These are phyloP conservation scores for Mortierella sp. DNA, from an alignment of 371 early-diverging fungal genomes.

Conservation along the genomic window DNA sequence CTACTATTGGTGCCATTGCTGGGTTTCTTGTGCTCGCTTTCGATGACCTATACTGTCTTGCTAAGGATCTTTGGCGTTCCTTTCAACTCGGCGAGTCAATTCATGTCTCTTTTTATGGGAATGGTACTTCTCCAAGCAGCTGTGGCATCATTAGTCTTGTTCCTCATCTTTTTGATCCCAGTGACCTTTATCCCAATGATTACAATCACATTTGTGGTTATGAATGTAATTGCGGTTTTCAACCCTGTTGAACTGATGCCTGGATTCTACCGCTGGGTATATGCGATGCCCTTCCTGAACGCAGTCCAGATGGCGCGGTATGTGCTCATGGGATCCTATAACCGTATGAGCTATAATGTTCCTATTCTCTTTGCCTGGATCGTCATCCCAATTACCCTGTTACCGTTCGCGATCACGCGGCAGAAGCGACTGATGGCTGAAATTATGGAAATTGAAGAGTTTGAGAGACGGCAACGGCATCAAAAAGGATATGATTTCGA, in stretches of 20 bases:
- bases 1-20: slow-evolving; percentile 21
- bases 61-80: slow-evolving; percentile 42
- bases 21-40: slow-evolving; percentile 23
- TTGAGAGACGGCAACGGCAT: slow-evolving; percentile 15
- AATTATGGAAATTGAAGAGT: slow-evolving; percentile 17
- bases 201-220: slow-evolving; percentile 51
- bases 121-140: slow-evolving; percentile 42
- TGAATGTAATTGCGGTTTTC: slow-evolving; percentile 56
- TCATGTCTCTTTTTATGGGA: slow-evolving; percentile 32
- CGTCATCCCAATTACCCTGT: slow-evolving; percentile 27
- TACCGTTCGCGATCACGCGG: slow-evolving; percentile 45
- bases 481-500: slow-evolving; percentile 8
- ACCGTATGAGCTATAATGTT: slow-evolving; percentile 32
- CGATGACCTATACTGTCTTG: slow-evolving; percentile 36
- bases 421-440: slow-evolving; percentile 33
- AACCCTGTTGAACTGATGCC: slow-evolving; percentile 51
- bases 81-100: slow-evolving; percentile 31
- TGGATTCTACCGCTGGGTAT: slow-evolving; percentile 40
- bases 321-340: slow-evolving; percentile 51
- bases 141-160: slow-evolving; percentile 44
- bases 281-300: slow-evolving; percentile 57
- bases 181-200: slow-evolving; percentile 40
- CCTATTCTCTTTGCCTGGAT: slow-evolving; percentile 38
- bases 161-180: slow-evolving; percentile 46
- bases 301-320: slow-evolving; percentile 49